phyloP scores from a whole-genome alignment of 108 stramenopile species.

The Cyclotella cryptica region DNA sequence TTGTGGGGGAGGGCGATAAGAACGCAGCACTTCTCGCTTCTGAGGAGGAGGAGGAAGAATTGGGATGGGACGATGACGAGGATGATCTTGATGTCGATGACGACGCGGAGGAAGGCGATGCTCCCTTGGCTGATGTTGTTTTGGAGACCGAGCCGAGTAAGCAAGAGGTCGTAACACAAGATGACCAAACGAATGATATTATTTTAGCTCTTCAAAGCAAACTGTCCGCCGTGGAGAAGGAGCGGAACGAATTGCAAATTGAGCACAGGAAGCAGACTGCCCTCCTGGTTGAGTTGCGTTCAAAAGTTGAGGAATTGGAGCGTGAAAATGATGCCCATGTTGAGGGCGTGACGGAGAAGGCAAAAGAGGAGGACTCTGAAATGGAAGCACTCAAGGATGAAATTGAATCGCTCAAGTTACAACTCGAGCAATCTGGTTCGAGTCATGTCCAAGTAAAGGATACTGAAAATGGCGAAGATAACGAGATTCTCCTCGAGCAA shows the following conservation, averaged over 20 bases:
- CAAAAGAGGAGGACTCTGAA: slow-evolving; percentile 2
- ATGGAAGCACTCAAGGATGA: slow-evolving; percentile 17
- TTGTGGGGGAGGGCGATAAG: slow-evolving; percentile 2
- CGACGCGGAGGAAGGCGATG: slow-evolving; percentile 2
- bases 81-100: slow-evolving; percentile 23
- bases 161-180: not conserved
- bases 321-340: not conserved
- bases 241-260: slow-evolving; percentile 25
- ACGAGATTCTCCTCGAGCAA: slow-evolving; percentile 1
- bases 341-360: not conserved
- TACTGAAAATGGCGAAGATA: slow-evolving; percentile 8
- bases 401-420: slow-evolving; percentile 24
- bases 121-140: not conserved
- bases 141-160: not conserved
- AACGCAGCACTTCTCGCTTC: not conserved
- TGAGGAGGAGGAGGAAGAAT: slow-evolving; percentile 38
- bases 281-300: slow-evolving; percentile 42
- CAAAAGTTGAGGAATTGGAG: slow-evolving; percentile 45
- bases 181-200: slow-evolving; percentile 18
- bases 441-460: slow-evolving; percentile 7
- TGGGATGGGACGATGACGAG: slow-evolving; percentile 49
- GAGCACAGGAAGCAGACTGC: slow-evolving; percentile 46
- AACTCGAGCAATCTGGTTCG: slow-evolving; percentile 7
- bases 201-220: slow-evolving; percentile 36
- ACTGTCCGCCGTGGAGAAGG: slow-evolving; percentile 29